Evolutionary conservation across 768 basidiomycete genomes (phyloP).

Genomic region (Bullera alba): DNA sequence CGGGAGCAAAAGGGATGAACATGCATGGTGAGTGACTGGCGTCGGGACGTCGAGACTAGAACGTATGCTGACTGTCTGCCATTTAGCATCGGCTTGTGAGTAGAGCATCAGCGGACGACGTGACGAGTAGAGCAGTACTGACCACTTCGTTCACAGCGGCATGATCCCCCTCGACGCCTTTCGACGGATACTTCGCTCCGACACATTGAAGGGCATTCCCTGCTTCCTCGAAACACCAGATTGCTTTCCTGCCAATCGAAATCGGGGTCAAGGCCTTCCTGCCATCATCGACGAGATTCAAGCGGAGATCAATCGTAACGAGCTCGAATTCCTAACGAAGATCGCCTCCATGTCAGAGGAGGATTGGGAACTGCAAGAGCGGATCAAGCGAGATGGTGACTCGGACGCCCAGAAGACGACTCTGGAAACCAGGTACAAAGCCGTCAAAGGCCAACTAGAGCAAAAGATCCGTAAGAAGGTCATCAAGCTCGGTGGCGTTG

Average conservation of each 20-base stretch:
- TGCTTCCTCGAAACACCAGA: slow-evolving; percentile 10
- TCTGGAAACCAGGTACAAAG: background rate
- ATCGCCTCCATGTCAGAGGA: background rate
- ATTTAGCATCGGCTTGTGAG: slow-evolving; percentile 12
- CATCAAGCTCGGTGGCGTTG: background rate
- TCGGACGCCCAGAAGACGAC: background rate
- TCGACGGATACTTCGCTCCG: slow-evolving; percentile 8
- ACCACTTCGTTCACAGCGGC: slow-evolving; percentile 7
- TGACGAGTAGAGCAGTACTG: background rate
- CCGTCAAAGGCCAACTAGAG: background rate
- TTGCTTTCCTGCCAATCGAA: slow-evolving; percentile 1
- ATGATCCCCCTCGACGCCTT: background rate
- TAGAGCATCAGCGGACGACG: background rate
- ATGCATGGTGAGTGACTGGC: slow-evolving; percentile 10
- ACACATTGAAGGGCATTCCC: slow-evolving; percentile 3
- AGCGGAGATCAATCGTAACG: background rate
- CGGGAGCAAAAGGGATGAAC: slow-evolving; percentile 8
- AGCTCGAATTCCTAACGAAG: background rate
- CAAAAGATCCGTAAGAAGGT: background rate
- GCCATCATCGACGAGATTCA: background rate
- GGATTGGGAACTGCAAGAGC: background rate
- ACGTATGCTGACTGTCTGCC: background rate
- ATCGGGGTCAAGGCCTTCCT: background rate
- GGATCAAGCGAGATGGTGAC: background rate
- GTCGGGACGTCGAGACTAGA: background rate